Conservation (phyloP, 352 stramenopile genomes). For the Blastocystis sp. region DNA sequence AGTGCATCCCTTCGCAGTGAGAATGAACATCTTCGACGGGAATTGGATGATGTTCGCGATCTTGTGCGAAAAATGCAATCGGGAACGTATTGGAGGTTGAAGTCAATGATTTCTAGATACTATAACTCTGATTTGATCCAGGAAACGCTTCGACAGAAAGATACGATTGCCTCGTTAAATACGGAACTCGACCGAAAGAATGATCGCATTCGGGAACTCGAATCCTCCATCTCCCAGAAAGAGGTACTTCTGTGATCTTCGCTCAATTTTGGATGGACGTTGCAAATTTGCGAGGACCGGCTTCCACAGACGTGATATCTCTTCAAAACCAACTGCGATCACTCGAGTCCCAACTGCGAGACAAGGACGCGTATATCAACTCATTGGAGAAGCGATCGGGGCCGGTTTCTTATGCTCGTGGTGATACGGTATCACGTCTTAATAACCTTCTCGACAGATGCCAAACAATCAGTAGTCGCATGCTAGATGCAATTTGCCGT, state of each 20-base stretch:
- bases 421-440: neutral
- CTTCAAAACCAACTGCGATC: neutral
- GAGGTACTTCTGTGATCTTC: neutral
- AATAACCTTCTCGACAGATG: slow-evolving; percentile 17
- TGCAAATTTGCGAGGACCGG: neutral
- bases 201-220: neutral
- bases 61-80: neutral
- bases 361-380: neutral
- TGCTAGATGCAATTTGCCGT: slow-evolving; percentile 7
- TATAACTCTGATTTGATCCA: neutral
- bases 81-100: neutral
- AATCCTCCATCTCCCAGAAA: neutral
- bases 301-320: neutral
- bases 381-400: neutral
- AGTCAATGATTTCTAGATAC: neutral
- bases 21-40: neutral
- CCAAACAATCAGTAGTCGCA: neutral
- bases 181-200: neutral
- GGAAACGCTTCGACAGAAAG: neutral
- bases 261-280: neutral
- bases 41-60: neutral
- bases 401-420: too few relatives aligned
- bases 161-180: neutral
- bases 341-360: neutral
- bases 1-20: neutral